Evolutionary conservation across 768 basidiomycete genomes (phyloP).

Genomic region (Suillus clintonianus): DNA sequence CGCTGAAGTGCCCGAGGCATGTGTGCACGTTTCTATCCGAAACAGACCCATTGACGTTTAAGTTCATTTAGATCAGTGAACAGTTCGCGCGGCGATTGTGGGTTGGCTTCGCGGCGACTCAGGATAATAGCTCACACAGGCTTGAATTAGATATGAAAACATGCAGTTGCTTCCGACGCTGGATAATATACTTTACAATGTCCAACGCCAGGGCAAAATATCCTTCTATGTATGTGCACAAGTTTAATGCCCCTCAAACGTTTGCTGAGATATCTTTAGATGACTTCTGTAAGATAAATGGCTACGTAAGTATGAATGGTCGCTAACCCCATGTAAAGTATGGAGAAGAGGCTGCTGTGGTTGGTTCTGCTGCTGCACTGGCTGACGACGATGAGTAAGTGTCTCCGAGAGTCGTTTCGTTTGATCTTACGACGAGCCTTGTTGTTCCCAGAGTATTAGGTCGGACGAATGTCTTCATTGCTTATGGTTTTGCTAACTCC

Average conservation of each 20-base stretch:
- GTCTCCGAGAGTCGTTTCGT: background rate
- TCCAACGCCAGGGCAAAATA: conserved; percentile 92
- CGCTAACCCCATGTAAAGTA: conserved; percentile 45
- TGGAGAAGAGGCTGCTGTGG: conserved; percentile 89
- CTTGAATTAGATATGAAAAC: conserved; percentile 58
- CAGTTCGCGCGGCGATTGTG: conserved; percentile 65
- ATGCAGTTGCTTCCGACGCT: conserved; percentile 82
- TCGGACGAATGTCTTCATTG: conserved; percentile 21
- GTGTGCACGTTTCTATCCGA: conserved; percentile 17
- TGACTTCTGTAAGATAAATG: conserved; percentile 69
- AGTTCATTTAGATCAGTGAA: conserved; percentile 61
- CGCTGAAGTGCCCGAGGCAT: conserved; percentile 74
- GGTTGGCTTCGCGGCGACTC: conserved; percentile 17
- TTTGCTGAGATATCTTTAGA: conserved; percentile 42
- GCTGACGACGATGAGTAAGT: conserved; percentile 83
- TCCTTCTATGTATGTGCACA: conserved; percentile 74
- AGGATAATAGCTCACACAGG: background rate
- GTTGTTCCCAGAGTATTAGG: conserved; percentile 65
- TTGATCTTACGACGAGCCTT: conserved; percentile 9
- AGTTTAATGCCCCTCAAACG: conserved; percentile 1
- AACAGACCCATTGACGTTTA: conserved; percentile 5
- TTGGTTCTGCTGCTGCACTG: conserved; percentile 87
- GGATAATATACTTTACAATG: conserved; percentile 88
- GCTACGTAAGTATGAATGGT: background rate
- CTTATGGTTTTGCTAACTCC: background rate